phyloP scores from a whole-genome alignment of 345 rosid genomes.

The Sonneratia alba region DNA sequence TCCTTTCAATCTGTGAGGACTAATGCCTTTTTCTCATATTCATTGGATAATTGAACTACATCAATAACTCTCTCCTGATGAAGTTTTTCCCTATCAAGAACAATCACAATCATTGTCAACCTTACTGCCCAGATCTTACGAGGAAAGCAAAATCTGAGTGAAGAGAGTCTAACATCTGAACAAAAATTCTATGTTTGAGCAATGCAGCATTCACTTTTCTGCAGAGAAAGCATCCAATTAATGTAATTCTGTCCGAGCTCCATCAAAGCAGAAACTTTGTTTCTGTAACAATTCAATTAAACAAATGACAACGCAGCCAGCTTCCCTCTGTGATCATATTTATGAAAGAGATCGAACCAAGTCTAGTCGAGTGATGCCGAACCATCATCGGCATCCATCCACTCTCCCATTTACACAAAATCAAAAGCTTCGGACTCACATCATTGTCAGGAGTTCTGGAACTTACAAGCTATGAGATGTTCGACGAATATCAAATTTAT shows the following conservation, averaged over 20 bases:
- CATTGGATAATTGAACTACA: no score
- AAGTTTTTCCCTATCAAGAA: background rate
- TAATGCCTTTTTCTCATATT: no score
- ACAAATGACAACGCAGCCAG: background rate
- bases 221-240: no score
- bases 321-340: background rate
- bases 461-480: conserved; percentile 1
- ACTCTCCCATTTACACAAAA: background rate
- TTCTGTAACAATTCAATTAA: background rate
- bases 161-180: background rate
- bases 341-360: background rate
- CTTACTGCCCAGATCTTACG: background rate
- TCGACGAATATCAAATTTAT: conserved; percentile 68
- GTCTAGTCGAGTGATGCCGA: background rate
- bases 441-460: background rate
- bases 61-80: background rate
- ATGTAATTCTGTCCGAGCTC: no score
- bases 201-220: background rate
- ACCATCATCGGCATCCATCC: background rate
- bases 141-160: background rate
- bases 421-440: background rate
- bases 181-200: background rate
- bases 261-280: background rate
- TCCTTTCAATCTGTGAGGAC: background rate
- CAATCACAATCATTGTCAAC: background rate